These are phyloP conservation scores for Talaromyces liani DNA, from an alignment of 495 filamentous ascomycete genomes.

Conservation along the genomic window DNA sequence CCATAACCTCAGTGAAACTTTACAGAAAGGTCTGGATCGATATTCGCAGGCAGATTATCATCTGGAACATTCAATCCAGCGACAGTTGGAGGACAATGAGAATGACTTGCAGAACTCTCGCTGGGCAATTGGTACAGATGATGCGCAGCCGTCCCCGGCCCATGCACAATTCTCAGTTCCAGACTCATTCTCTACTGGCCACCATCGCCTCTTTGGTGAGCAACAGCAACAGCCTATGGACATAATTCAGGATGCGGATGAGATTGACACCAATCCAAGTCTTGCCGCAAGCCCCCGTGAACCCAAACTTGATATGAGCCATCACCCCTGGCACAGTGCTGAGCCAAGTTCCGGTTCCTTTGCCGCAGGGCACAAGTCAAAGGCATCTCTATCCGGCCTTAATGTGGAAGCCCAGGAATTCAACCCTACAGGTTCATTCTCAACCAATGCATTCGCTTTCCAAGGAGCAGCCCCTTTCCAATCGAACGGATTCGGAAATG, in stretches of 20 bases:
- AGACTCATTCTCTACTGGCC: slow-evolving; percentile 30
- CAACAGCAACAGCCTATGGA: slow-evolving; percentile 22
- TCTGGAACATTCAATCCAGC: slow-evolving; percentile 63
- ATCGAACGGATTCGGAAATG: slow-evolving; percentile 27
- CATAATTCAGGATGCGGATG: slow-evolving; percentile 50
- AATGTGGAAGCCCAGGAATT: slow-evolving; percentile 88
- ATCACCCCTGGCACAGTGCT: slow-evolving; percentile 33
- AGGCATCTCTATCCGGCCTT: slow-evolving; percentile 64
- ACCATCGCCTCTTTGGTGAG: slow-evolving; percentile 17
- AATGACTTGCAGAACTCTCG: slow-evolving; percentile 30
- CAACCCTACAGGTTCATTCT: slow-evolving; percentile 59
- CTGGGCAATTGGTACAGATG: slow-evolving; percentile 30
- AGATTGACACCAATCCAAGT: slow-evolving; percentile 72
- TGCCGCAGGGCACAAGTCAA: slow-evolving; percentile 45
- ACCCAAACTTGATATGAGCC: slow-evolving; percentile 23
- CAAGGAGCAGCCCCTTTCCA: slow-evolving; percentile 47
- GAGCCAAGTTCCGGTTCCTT: slow-evolving; percentile 34
- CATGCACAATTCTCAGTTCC: slow-evolving; percentile 19
- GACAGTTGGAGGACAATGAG: slow-evolving; percentile 49
- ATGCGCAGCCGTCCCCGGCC: slow-evolving; percentile 5
- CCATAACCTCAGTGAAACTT: slow-evolving; percentile 60
- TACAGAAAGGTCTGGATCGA: slow-evolving; percentile 76
- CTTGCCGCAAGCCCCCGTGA: slow-evolving; percentile 55
- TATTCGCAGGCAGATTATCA: slow-evolving; percentile 69
- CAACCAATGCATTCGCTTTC: slow-evolving; percentile 50